These are phyloP conservation scores for Aspergillus japonicus DNA, from an alignment of 2,329 filamentous ascomycete species.

Conservation along the genomic window DNA sequence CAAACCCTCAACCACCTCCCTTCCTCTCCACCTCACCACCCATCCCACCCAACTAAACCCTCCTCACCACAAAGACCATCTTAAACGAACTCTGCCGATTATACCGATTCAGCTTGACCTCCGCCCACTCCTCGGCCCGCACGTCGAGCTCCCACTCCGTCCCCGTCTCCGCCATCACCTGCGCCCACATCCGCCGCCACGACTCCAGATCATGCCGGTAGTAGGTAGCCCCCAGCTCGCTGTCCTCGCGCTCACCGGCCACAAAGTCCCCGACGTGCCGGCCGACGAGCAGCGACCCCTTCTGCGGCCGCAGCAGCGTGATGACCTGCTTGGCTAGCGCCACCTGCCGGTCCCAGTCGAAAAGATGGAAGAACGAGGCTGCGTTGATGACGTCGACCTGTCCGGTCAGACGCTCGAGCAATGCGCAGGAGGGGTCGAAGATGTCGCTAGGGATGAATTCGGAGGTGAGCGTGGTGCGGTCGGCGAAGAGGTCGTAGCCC, in stretches of 20 bases:
- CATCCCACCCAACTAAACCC: neutral
- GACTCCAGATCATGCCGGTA: slow-evolving; percentile 2
- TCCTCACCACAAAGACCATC: slow-evolving; percentile 5
- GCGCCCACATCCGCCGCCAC: slow-evolving; percentile 4
- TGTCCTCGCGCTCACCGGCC: neutral
- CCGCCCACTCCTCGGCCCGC: slow-evolving; percentile 2
- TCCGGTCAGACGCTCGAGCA: neutral
- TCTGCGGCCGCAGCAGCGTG: neutral
- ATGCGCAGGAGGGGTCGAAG: neutral
- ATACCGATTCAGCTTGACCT: neutral
- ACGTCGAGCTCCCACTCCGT: neutral
- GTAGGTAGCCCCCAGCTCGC: neutral
- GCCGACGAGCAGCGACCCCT: slow-evolving; percentile 3
- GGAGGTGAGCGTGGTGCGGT: neutral
- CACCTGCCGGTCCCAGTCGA: slow-evolving; percentile 8
- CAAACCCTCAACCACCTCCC: too few species aligned
- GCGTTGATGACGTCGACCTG: slow-evolving; percentile 8
- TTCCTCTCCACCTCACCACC: neutral
- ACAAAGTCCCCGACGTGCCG: slow-evolving; percentile 1
- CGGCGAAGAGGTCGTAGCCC: slow-evolving; percentile 8
- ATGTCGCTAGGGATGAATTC: slow-evolving; percentile 9
- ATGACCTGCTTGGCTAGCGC: slow-evolving; percentile 5
- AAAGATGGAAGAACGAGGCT: slow-evolving; percentile 13
- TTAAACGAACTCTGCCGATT: slow-evolving; percentile 1
- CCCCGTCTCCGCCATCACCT: slow-evolving; percentile 1